Base-by-base conservation (phyloP, 2,329 filamentous ascomycete genomes). In the Pyrenophora graminea region DNA sequence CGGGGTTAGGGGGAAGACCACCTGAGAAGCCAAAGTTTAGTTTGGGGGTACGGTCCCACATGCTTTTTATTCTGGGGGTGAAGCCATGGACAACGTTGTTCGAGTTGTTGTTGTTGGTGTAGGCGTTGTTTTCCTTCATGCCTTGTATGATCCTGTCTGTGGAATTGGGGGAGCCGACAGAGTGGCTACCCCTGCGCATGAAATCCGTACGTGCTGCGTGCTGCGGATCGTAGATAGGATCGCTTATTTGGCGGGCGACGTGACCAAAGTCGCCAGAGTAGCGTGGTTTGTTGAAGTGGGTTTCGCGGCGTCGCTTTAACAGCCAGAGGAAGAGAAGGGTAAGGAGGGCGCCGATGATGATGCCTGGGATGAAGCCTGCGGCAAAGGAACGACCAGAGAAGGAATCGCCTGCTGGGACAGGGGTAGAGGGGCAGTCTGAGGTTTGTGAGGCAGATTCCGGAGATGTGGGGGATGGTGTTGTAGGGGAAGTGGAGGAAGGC, bases 211-310 rank as follows among this genome's bases (percentile, higher is more conserved):
- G 62, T 10, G 67, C 61, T 15, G 69, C 66, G 45, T 68, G 61
- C n/a, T 58, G 52, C 2, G 71, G 70, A 46, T 74, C 68, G 58
- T 71, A 74, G 56, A 74, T 74, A 17, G 71, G 70, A 34, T 74
- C 71, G 52, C 68, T 72, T 58, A 74, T 72, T 33, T 68, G 65
- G 10, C 70, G 66, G 3, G 69, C 59, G 13, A 74, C 69, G 33
- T 71, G 69, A 1, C 69, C 71, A 34, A 73, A 73, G 58, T 75
- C 72, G 8, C 70, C 70, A 2, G 67, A 72, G 53, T 69, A 74
- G 31, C 71, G 66, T 9, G 27, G 27, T 40, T 65, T 52, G 37
- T 67, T 66, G 18, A 56, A 56, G 17, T 66, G 53, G 1, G 55
- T 48, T 41, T 71, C 64, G 19, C 67, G 67, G 23, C 71, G 69